Conservation (phyloP, 148 eudicot genomes). For the Beta vulgaris region DNA sequence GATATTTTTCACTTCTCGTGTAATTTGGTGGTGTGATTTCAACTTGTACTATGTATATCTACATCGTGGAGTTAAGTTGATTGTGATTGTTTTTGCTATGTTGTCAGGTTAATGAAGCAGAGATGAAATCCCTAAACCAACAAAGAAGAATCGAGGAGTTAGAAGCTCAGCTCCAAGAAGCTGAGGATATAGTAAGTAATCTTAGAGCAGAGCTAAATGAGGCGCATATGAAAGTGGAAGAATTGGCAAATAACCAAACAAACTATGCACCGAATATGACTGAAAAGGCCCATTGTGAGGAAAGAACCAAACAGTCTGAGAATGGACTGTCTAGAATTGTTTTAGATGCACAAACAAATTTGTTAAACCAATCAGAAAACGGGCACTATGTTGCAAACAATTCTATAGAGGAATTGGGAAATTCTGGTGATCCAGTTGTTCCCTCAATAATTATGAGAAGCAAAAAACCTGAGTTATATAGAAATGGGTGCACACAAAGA, state of each 20-base stretch:
- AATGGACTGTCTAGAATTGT: constrained; percentile 7
- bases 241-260: constrained; percentile 30
- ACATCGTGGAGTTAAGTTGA: background rate
- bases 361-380: constrained; percentile 16
- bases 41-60: background rate
- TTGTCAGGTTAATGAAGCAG: constrained; percentile 61
- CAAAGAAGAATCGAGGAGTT: constrained; percentile 79
- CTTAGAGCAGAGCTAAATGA: constrained; percentile 68
- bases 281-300: constrained; percentile 2
- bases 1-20: background rate
- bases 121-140: constrained; percentile 48
- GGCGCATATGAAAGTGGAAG: constrained; percentile 47
- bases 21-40: background rate
- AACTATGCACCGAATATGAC: constrained; percentile 6
- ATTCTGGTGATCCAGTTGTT: constrained; percentile 38
- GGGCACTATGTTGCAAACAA: constrained; percentile 15
- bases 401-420: constrained; percentile 16
- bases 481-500: constrained; percentile 79
- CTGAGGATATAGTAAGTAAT: constrained; percentile 82
- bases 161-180: constrained; percentile 97
- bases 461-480: constrained; percentile 54
- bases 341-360: constrained; percentile 17
- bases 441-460: constrained; percentile 60
- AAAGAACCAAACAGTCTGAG: constrained; percentile 7
- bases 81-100: background rate